Percentiles rank a stretch among this genome's conserved stretches.
phyloP scores from a whole-genome alignment of 768 basidiomycete genomes.

The Russula sp. region DNA sequence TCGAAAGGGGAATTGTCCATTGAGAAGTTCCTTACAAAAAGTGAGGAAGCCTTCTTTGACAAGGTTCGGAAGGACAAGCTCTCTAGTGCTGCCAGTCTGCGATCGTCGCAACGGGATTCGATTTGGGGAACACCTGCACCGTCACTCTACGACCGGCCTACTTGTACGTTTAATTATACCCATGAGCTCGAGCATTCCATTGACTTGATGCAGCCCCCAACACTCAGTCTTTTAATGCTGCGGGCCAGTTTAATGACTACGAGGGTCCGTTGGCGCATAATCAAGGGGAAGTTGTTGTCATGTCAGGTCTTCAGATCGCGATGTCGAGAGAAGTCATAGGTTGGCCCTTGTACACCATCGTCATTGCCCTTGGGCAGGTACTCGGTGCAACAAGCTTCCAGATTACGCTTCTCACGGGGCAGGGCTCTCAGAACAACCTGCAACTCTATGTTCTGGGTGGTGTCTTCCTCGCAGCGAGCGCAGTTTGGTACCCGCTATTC shows the following conservation, averaged over 20 bases:
- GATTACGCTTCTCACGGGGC: slow-evolving; percentile 84
- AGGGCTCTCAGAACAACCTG: slow-evolving; percentile 74
- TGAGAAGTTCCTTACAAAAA: slow-evolving; percentile 85
- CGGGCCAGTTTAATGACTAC: slow-evolving; percentile 47
- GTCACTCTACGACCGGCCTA: slow-evolving; percentile 57
- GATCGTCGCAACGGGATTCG: slow-evolving; percentile 77
- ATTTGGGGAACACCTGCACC: slow-evolving; percentile 71
- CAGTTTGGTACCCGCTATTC: slow-evolving; percentile 89
- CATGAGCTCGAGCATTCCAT: slow-evolving; percentile 31
- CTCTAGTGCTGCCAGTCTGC: slow-evolving; percentile 73
- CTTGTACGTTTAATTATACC: slow-evolving; percentile 51
- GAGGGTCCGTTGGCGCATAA: slow-evolving; percentile 42
- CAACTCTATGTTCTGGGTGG: slow-evolving; percentile 90
- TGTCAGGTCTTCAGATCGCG: slow-evolving; percentile 82
- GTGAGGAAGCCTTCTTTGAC: slow-evolving; percentile 91
- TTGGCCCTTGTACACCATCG: slow-evolving; percentile 90
- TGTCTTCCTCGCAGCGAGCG: slow-evolving; percentile 81
- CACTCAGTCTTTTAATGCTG: slow-evolving; percentile 46
- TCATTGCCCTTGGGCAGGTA: slow-evolving; percentile 88
- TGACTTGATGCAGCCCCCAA: slow-evolving; percentile 39
- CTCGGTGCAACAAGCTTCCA: slow-evolving; percentile 92
- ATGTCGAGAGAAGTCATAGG: slow-evolving; percentile 75
- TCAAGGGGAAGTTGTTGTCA: slow-evolving; percentile 59
- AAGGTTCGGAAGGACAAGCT: slow-evolving; percentile 87
- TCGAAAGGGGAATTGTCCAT: slow-evolving; percentile 91